Percentiles rank a stretch among this genome's conserved stretches.
Evolutionary conservation across 345 rosid species (phyloP).

Genomic region (Odontarrhena argentea): DNA sequence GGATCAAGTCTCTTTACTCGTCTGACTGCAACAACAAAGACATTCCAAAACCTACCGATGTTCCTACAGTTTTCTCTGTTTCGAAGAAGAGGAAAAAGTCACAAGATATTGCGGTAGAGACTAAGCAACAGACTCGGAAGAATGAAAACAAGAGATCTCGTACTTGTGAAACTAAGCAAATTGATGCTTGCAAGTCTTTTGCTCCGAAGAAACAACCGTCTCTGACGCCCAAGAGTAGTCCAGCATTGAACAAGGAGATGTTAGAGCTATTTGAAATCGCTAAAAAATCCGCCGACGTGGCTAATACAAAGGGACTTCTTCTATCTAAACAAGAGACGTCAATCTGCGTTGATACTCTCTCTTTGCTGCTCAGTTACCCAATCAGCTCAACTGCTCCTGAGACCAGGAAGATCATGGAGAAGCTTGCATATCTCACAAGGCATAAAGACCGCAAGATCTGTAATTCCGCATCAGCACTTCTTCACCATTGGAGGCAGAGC

Average conservation of each 20-base stretch:
- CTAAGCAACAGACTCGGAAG: neutral
- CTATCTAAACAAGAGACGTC: slow-evolving; percentile 8
- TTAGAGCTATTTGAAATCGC: slow-evolving; percentile 13
- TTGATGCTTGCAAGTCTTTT: neutral
- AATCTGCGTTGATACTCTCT: slow-evolving; percentile 13
- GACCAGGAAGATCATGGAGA: neutral
- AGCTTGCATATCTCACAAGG: slow-evolving; percentile 1
- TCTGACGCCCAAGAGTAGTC: neutral
- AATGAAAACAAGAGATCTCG: neutral
- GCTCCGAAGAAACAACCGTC: neutral
- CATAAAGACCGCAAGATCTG: slow-evolving; percentile 27
- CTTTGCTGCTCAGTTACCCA: neutral
- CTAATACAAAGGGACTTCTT: slow-evolving; percentile 16
- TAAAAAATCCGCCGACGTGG: slow-evolving; percentile 15
- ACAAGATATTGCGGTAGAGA: neutral
- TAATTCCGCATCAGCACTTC: neutral
- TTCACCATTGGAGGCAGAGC: slow-evolving; percentile 19
- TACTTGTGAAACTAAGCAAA: neutral
- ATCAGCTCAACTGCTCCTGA: slow-evolving; percentile 4
- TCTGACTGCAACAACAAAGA: neutral
- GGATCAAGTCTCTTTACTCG: slow-evolving; percentile 1
- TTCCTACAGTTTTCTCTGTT: neutral
- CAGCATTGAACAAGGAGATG: slow-evolving; percentile 9
- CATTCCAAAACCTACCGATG: neutral
- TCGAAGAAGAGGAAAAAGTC: neutral